A percentile compares a stretch with the other conserved stretches of the same genome.
phyloP scores from a whole-genome alignment of 106 monocot species.

The Apostasia ramifera region DNA sequence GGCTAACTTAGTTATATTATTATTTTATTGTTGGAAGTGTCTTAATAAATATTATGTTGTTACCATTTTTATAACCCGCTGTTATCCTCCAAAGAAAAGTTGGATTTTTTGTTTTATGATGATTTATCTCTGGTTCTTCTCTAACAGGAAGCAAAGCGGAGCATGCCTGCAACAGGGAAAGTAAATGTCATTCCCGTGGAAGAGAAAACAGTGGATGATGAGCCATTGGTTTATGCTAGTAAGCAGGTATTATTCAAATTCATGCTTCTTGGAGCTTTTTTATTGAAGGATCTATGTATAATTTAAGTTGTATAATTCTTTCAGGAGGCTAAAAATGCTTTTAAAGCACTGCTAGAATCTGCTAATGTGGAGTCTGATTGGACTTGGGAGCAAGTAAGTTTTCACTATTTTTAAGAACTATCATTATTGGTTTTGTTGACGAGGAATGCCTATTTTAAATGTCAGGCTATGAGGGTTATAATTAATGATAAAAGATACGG shows the following conservation, averaged over 20 bases:
- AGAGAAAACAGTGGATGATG: slow-evolving; percentile 72
- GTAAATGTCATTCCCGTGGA: slow-evolving; percentile 55
- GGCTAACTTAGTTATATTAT: no score
- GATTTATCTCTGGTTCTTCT: slow-evolving; percentile 1
- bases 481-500: slow-evolving; percentile 95
- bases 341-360: slow-evolving; percentile 82
- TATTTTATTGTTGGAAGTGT: no score
- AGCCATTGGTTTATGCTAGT: slow-evolving; percentile 76
- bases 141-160: slow-evolving; percentile 61
- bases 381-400: slow-evolving; percentile 85
- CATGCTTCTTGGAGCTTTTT: neutral
- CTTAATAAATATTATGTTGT: no score
- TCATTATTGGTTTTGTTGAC: neutral
- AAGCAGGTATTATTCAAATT: slow-evolving; percentile 56
- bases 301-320: slow-evolving; percentile 7
- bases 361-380: slow-evolving; percentile 96
- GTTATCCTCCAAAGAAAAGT: neutral
- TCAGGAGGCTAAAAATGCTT: slow-evolving; percentile 97
- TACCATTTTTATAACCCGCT: neutral
- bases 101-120: neutral
- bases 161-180: slow-evolving; percentile 58
- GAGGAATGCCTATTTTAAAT: slow-evolving; percentile 1
- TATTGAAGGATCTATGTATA: neutral
- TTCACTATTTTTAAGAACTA: neutral
- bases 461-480: slow-evolving; percentile 87